phyloP scores from a whole-genome alignment of 805 yeast genomes.

The Hanseniaspora opuntiae region DNA sequence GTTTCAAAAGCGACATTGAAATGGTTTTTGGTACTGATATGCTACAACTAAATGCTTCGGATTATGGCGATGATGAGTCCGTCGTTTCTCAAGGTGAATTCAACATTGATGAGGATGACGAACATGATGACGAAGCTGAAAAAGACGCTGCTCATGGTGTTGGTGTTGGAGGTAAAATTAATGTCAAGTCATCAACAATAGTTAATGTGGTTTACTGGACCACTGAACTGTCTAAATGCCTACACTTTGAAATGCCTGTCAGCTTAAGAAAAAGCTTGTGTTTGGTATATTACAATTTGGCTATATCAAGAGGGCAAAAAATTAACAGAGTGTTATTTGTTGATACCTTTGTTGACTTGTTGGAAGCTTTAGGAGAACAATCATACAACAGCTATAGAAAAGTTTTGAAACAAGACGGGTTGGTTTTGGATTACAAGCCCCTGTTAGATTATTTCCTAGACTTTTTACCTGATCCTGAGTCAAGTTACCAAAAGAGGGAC shows the following conservation, averaged over 20 bases:
- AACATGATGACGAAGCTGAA: slow-evolving; percentile 20
- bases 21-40: slow-evolving; percentile 45
- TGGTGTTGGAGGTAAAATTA: slow-evolving; percentile 41
- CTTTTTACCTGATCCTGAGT: slow-evolving; percentile 35
- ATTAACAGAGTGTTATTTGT: slow-evolving; percentile 47
- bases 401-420: slow-evolving; percentile 20
- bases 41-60: slow-evolving; percentile 23
- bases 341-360: slow-evolving; percentile 38
- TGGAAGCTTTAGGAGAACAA: slow-evolving; percentile 33
- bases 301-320: slow-evolving; percentile 60
- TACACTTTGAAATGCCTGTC: slow-evolving; percentile 65
- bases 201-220: slow-evolving; percentile 76
- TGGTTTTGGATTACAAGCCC: slow-evolving; percentile 27
- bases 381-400: slow-evolving; percentile 23
- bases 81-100: slow-evolving; percentile 30
- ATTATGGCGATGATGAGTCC: slow-evolving; percentile 27
- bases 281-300: slow-evolving; percentile 54
- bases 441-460: slow-evolving; percentile 25
- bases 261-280: slow-evolving; percentile 47
- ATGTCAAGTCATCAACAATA: slow-evolving; percentile 58
- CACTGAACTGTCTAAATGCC: slow-evolving; percentile 64
- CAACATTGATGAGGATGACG: slow-evolving; percentile 24
- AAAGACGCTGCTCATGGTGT: slow-evolving; percentile 28
- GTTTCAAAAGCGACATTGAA: slow-evolving; percentile 27
- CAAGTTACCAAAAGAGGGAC: slow-evolving; percentile 32